Base-by-base conservation (phyloP, 2,329 filamentous ascomycete genomes). In the Claviceps humidiphila region DNA sequence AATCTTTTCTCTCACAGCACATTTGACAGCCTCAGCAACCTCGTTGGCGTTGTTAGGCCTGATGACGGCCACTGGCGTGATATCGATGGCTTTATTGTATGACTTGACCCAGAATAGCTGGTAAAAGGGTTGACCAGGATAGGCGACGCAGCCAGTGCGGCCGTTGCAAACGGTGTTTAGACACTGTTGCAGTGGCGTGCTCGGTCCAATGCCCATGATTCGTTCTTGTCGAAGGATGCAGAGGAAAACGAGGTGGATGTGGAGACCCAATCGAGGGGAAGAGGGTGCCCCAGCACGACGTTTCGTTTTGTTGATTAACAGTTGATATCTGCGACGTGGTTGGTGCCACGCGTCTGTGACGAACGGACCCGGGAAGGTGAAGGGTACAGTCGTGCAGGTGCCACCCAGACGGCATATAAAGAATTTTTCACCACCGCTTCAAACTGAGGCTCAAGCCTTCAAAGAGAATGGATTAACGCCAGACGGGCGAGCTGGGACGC, bases 11-110 rank as follows among this genome's bases (percentile, higher is more conserved):
- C 71, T 55, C 2, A 61, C 68, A 5, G 80, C 81, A 59, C 81
- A 84, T 49, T 75, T 73, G 41, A 85, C 71, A 14, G 79, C 75
- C 20, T 66, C 73, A 1, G 78, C 71, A 2, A 84, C 74, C 51
- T 84, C 76, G 22, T 74, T 63, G 11, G 72, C 67, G 0, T 67
- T 77, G 5, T 68, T 64, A 0, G 81, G 81, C 7, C 77, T 68
- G 2, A 81, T 72, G 17, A 84, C 76, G 11, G 77, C 79, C 8
- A 71, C 65, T 0, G 81, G 81, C 5, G 65, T 72, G 24, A 78
- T 69, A 2, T 65, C 61, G 17, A 74, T 61, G 40, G 74, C 74
- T 52, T 78, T 70, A 54, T 80, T 80, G 64, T 75, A 80, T 1
- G 71, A 67, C 57, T 71, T 72, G 39, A 74, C 75, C 76, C 77